Conservation (phyloP, 73 alveolate species). For the Paramecium caudatum region DNA sequence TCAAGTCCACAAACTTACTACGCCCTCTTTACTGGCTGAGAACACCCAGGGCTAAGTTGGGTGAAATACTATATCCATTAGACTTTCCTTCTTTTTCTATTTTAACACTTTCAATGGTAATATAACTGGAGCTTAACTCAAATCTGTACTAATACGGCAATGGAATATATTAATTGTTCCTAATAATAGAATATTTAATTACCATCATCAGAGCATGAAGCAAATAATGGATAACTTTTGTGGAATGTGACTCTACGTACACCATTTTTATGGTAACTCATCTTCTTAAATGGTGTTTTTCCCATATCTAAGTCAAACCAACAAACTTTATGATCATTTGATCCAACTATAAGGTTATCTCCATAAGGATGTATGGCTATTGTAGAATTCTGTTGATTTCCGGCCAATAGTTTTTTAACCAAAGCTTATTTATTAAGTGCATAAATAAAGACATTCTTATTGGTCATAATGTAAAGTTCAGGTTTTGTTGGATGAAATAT, state of each 20-base stretch:
- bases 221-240: conserved; percentile 72
- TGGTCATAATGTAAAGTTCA: conserved; percentile 91
- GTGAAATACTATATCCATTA: conserved; percentile 72
- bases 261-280: conserved; percentile 93
- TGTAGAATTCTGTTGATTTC: conserved; percentile 89
- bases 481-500: conserved; percentile 97
- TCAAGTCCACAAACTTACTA: conserved; percentile 75
- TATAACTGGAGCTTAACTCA: conserved; percentile 62
- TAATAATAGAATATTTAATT: neutral
- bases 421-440: conserved; percentile 92
- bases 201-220: conserved; percentile 78
- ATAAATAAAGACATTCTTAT: conserved; percentile 92
- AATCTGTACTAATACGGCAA: conserved; percentile 68
- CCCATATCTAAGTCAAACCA: conserved; percentile 98
- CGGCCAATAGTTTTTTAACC: conserved; percentile 89
- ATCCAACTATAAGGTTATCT: conserved; percentile 94
- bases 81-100: conserved; percentile 33
- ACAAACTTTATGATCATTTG: conserved; percentile 94
- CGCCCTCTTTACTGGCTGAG: conserved; percentile 68
- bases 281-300: conserved; percentile 91
- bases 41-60: conserved; percentile 77
- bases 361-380: conserved; percentile 96
- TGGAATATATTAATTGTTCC: conserved; percentile 75
- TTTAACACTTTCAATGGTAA: conserved; percentile 73
- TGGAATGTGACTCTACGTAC: conserved; percentile 64